phyloP scores from a whole-genome alignment of 1,139 yeast species.

The Blastobotrys apis region DNA sequence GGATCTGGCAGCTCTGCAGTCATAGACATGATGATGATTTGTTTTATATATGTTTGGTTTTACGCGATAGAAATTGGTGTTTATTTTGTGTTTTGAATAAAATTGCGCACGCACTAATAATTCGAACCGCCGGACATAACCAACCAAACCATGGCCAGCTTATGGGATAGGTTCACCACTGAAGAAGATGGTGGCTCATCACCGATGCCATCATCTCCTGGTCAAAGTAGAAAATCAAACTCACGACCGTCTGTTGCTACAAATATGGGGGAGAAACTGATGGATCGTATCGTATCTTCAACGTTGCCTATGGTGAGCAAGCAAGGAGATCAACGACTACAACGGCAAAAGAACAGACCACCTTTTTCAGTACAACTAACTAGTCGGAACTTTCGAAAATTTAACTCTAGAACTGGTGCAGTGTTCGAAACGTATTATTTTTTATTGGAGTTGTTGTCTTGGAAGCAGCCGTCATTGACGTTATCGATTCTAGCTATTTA shows the following conservation, averaged over 20 bases:
- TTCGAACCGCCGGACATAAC: too few relatives aligned
- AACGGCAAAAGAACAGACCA: constrained; percentile 58
- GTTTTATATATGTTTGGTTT: neutral
- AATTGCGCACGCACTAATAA: too few relatives aligned
- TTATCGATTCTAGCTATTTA: constrained; percentile 51
- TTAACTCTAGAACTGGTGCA: constrained; percentile 53
- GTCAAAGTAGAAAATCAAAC: neutral
- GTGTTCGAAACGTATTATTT: constrained; percentile 46
- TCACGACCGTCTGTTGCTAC: neutral
- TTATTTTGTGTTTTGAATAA: too few relatives aligned
- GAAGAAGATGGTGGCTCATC: neutral
- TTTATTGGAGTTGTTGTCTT: constrained; percentile 54
- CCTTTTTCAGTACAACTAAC: constrained; percentile 63
- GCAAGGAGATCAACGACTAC: constrained; percentile 33
- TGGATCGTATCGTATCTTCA: constrained; percentile 65
- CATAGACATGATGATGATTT: constrained; percentile 7
- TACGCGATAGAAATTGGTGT: too few relatives aligned
- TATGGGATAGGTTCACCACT: constrained; percentile 1
- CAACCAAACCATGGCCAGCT: neutral
- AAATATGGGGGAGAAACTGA: constrained; percentile 53
- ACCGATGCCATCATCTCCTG: neutral
- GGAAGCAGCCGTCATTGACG: constrained; percentile 65
- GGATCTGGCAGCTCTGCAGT: constrained; percentile 22
- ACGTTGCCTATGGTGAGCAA: constrained; percentile 56
- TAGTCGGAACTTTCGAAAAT: constrained; percentile 62